Conservation (phyloP, 495 filamentous ascomycete genomes). For the Aspergillus cristatus region DNA sequence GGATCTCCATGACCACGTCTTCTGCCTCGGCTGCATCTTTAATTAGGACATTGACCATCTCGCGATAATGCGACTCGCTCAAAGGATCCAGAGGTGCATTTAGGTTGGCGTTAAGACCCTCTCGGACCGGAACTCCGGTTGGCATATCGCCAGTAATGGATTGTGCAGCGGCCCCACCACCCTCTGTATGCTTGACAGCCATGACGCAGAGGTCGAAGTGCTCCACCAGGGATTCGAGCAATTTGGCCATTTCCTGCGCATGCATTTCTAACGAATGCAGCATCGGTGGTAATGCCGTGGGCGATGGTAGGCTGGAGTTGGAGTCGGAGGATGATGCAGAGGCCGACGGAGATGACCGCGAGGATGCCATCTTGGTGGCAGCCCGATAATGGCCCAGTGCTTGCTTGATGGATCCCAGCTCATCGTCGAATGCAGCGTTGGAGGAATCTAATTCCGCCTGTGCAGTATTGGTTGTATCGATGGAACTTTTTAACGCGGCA, state of each 20-base stretch:
- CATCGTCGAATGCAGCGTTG: slow-evolving; percentile 41
- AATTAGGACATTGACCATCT: slow-evolving; percentile 74
- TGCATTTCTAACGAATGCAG: slow-evolving; percentile 66
- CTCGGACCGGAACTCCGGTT: slow-evolving; percentile 46
- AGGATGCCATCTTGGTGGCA: slow-evolving; percentile 31
- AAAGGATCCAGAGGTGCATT: slow-evolving; percentile 57
- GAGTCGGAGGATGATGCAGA: slow-evolving; percentile 29
- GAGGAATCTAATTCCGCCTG: slow-evolving; percentile 44
- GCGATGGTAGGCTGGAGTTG: slow-evolving; percentile 25
- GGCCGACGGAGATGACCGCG: slow-evolving; percentile 29
- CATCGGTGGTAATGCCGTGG: slow-evolving; percentile 53
- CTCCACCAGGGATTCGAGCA: slow-evolving; percentile 71
- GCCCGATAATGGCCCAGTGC: slow-evolving; percentile 41
- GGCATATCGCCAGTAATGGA: slow-evolving; percentile 51
- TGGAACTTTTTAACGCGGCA: slow-evolving; percentile 55
- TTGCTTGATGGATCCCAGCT: slow-evolving; percentile 54
- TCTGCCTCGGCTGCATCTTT: slow-evolving; percentile 83
- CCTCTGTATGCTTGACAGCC: slow-evolving; percentile 87
- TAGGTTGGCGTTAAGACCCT: slow-evolving; percentile 42
- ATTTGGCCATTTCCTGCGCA: slow-evolving; percentile 73
- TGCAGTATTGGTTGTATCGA: slow-evolving; percentile 46
- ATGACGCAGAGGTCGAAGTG: slow-evolving; percentile 95
- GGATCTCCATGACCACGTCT: slow-evolving; percentile 79
- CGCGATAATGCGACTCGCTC: slow-evolving; percentile 62
- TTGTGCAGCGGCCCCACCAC: slow-evolving; percentile 63